Base-by-base conservation (phyloP, 371 early-diverging fungal genomes). In the Haplosporangium sp. region DNA sequence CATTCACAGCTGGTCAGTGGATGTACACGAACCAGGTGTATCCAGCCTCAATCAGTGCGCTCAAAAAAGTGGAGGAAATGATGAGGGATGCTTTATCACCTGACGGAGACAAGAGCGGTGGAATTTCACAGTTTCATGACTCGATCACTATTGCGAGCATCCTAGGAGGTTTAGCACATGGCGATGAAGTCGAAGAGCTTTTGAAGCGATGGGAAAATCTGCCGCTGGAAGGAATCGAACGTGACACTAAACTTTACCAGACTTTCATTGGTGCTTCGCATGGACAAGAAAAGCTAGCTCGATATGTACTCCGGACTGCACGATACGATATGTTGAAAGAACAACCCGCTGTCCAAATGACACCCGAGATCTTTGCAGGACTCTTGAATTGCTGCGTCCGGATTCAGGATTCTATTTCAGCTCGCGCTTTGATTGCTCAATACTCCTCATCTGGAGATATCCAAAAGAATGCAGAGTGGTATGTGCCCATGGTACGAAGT, bases 311-410 rank as follows among this genome's bases (percentile, higher is more conserved):
- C 15, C 56, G 62, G 9, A 52, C 19, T 4, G 34, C 75, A 6
- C 69, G 81, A 15, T 65, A 69, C 40, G 71, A 75, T 1, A 71
- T 81, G 75, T n/a, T 61, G 20, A 71, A 72, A 60, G 81, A 81
- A 39, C 65, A 61, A 9, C 81, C 81, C 3, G 53, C 75, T 6
- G 60, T 81, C 0, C 40, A 37, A 3, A 71, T 81, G 63, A 74
- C 75, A 27, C 62, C 81, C 20, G 72, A 71, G 48, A 71, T 81
- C 47, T 74, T 75, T 62, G 44, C 71, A 34, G 81, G 81, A 2
- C 40, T 81, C 7, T 35, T 81, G 69, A 74, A 81, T 52, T 81
- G 81, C 44, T 81, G 81, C 65, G 55, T 81, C 11, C 81, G 75
- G 13, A 57, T 50, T 4, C 64, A 74, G 63, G 81, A 81, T 52